These are phyloP conservation scores for Naganishia vaughanmartiniae DNA, from an alignment of 768 basidiomycete genomes.

Conservation along the genomic window DNA sequence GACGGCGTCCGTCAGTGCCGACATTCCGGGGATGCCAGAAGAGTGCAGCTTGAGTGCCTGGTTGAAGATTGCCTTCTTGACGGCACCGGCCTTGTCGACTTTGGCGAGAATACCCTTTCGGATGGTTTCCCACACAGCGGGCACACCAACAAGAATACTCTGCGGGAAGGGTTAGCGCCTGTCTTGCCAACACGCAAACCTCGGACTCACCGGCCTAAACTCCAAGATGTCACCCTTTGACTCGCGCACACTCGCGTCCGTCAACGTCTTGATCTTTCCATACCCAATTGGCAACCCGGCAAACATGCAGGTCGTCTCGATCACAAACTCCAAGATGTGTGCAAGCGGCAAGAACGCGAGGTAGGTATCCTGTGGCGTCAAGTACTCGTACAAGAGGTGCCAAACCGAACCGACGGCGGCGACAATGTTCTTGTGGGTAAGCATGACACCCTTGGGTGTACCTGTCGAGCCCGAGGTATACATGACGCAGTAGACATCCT, in stretches of 20 bases:
- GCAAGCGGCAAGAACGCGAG: conserved; percentile 45
- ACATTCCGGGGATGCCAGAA: no score
- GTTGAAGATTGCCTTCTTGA: conserved; percentile 42
- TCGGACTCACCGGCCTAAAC: conserved; percentile 38
- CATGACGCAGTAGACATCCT: conserved; percentile 67
- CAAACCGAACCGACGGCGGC: no score
- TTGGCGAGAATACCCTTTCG: conserved; percentile 43
- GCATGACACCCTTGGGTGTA: conserved; percentile 84
- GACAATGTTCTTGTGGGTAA: conserved; percentile 80
- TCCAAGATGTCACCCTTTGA: conserved; percentile 49
- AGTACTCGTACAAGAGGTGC: conserved; percentile 57
- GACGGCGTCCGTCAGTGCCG: conserved; percentile 42
- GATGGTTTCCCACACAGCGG: conserved; percentile 43
- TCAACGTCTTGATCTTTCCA: conserved; percentile 49
- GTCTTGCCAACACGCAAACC: no score
- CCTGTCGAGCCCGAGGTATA: conserved; percentile 76
- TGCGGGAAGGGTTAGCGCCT: no score
- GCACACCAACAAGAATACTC: conserved; percentile 48
- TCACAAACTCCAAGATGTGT: conserved; percentile 49
- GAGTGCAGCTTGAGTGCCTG: conserved; percentile 35
- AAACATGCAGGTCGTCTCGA: conserved; percentile 49
- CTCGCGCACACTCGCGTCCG: conserved; percentile 48
- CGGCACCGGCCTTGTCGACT: conserved; percentile 42
- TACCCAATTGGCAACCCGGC: conserved; percentile 45
- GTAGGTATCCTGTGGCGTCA: conserved; percentile 35